These are phyloP conservation scores for Leishmania tarentolae DNA, from an alignment of 208 protist species.

Conservation along the genomic window DNA sequence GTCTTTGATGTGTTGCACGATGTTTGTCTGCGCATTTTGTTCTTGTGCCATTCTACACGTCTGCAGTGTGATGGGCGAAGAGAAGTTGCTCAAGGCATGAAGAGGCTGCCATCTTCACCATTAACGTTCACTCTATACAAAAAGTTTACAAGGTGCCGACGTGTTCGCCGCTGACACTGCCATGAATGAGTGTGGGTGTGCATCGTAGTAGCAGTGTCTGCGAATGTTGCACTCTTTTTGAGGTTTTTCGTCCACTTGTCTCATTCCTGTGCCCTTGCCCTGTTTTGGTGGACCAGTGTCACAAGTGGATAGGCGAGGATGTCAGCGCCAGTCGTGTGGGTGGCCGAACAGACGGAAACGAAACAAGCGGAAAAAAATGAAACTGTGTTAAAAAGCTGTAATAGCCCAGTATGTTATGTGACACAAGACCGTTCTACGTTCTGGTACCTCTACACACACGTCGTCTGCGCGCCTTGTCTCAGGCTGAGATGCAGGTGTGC, in stretches of 20 bases:
- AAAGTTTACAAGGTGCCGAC: not conserved
- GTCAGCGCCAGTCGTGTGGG: not conserved
- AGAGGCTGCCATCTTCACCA: too few species aligned
- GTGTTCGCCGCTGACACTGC: not conserved
- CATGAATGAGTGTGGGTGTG: not conserved
- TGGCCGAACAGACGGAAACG: too few species aligned
- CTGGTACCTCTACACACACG: too few species aligned
- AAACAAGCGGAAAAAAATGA: not conserved
- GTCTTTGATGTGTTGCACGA: not conserved
- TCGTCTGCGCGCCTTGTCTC: not conserved
- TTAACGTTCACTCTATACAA: not conserved
- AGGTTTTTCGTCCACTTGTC: not conserved
- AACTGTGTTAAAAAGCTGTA: not conserved
- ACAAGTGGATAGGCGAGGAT: not conserved
- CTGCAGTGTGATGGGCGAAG: not conserved
- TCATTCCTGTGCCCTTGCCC: not conserved
- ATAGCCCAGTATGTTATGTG: not conserved
- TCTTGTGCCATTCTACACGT: not conserved
- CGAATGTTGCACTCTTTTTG: not conserved
- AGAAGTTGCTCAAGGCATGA: not conserved
- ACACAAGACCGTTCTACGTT: not conserved
- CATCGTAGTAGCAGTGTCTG: not conserved
- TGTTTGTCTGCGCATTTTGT: not conserved
- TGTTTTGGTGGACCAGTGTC: not conserved
- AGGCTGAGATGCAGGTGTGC: not conserved